Base-by-base conservation (phyloP, 1,139 yeast species). In the Lodderomyces margitis region DNA sequence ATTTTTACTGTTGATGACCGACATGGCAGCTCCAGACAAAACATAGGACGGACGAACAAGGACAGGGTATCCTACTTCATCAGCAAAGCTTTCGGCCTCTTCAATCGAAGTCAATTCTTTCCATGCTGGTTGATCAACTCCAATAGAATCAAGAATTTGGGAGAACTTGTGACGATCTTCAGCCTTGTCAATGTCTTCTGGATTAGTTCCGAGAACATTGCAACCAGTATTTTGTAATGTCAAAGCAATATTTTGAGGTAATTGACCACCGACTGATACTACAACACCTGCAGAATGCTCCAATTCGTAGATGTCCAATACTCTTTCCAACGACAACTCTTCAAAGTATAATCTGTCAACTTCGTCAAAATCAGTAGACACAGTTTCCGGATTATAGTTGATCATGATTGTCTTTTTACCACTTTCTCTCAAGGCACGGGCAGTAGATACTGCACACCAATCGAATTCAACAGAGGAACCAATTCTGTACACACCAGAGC, bases 401-500 rank as follows among this genome's bases (percentile, higher is more conserved):
- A 92, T 80, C 98, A 92, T 92, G 51, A 92, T 82, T 37, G 98
- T 92, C 68, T 85, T 87, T 62, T 81, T 83, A 49, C 95, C 95
- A 45, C 83, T 75, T 45, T 81, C 84, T 67, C 98, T 83, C 57
- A 92, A 79, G 36, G 98, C 89, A 62, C 98, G 83, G 43, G 95
- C 97, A 45, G 98, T 86, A 47, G 95, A 81, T 48, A 92, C 98
- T 39, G 98, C 98, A 77, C 98, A 92, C 98, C 98, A 92, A 68
- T 92, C 98, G 57, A 92, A 92, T 70, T 92, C 98, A 46, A 92
- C 98, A 20, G 98, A 91, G 4, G 98, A 91, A 46, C 98, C 98
- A 62, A 92, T 92, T 68, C 98, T 81, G 78, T 92, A 92, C 42
- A 92, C 98, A 71, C 98, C 98, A 10, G 98, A 91, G 42, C 98